Evolutionary conservation across 2,329 filamentous ascomycete species (phyloP).

Genomic region (Ceratocystis colombiana): DNA sequence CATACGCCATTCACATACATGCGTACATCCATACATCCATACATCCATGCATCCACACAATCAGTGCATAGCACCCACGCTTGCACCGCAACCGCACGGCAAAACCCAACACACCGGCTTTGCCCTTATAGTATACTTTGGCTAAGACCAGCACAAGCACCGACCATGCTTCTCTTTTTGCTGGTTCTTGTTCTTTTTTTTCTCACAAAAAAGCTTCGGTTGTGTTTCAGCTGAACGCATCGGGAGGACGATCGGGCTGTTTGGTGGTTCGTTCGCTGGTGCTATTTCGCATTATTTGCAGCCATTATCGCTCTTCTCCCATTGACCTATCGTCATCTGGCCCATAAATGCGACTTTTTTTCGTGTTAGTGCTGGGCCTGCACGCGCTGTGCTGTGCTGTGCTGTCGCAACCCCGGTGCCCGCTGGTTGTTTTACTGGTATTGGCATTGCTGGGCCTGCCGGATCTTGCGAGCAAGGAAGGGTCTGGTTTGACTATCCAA

Average conservation of each 20-base stretch:
- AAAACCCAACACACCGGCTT: slow-evolving; percentile 10
- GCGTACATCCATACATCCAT: not conserved
- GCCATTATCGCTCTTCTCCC: slow-evolving; percentile 5
- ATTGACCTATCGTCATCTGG: not conserved
- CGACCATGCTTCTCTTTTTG: not conserved
- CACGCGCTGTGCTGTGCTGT: too few relatives aligned
- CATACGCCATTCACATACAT: not conserved
- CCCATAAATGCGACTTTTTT: slow-evolving; percentile 9
- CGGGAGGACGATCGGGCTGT: slow-evolving; percentile 14
- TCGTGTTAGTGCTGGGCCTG: not conserved
- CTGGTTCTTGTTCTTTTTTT: slow-evolving; percentile 4
- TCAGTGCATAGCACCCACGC: not conserved
- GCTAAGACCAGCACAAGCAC: not conserved
- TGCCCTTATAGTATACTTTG: not conserved
- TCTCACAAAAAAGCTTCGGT: slow-evolving; percentile 5
- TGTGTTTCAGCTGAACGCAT: slow-evolving; percentile 16
- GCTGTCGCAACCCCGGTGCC: not conserved
- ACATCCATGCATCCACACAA: not conserved
- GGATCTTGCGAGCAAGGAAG: too few relatives aligned
- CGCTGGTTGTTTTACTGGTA: not conserved
- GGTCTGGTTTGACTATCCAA: too few relatives aligned
- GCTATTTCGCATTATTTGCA: slow-evolving; percentile 9
- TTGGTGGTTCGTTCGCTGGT: slow-evolving; percentile 13
- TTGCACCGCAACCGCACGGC: not conserved
- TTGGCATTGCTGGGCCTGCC: too few relatives aligned